phyloP scores from a whole-genome alignment of 139 green algal species.

The Chlamydomonas incerta region DNA sequence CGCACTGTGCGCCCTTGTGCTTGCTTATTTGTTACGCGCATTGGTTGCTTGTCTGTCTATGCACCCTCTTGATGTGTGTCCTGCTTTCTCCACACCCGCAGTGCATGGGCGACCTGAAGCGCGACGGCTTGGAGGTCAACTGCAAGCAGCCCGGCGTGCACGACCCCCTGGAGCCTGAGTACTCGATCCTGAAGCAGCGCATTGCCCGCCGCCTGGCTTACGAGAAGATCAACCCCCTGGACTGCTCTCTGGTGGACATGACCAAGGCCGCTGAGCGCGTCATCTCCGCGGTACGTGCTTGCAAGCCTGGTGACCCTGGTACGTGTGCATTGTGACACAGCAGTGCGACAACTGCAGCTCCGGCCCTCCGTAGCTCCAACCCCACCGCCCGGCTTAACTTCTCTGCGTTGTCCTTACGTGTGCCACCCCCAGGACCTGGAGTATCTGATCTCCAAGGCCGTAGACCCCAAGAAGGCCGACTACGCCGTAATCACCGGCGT shows the following conservation, averaged over 20 bases:
- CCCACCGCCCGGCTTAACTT: no score
- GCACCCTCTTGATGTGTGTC: neutral
- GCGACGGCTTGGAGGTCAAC: slow-evolving; percentile 63
- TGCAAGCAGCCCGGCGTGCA: slow-evolving; percentile 70
- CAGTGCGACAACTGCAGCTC: no score
- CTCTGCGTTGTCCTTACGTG: neutral
- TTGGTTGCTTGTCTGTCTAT: neutral
- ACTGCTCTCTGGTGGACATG: slow-evolving; percentile 76
- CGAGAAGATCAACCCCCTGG: slow-evolving; percentile 47
- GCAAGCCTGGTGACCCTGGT: neutral
- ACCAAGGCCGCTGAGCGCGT: slow-evolving; percentile 84
- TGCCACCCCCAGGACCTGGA: slow-evolving; percentile 79
- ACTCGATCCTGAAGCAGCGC: slow-evolving; percentile 89
- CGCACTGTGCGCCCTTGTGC: no score
- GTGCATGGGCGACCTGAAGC: slow-evolving; percentile 52
- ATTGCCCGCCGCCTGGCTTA: slow-evolving; percentile 75
- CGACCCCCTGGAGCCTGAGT: slow-evolving; percentile 88
- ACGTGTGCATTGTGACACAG: neutral
- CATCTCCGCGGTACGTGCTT: slow-evolving; percentile 72
- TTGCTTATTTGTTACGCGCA: no score
- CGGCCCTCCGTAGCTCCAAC: no score
- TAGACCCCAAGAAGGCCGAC: slow-evolving; percentile 84
- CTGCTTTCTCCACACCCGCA: neutral
- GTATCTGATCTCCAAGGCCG: slow-evolving; percentile 85
- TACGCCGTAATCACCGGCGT: slow-evolving; percentile 90